These are phyloP conservation scores for Carnegiea gigantea DNA, from an alignment of 179 eudicot genomes.

Conservation along the genomic window DNA sequence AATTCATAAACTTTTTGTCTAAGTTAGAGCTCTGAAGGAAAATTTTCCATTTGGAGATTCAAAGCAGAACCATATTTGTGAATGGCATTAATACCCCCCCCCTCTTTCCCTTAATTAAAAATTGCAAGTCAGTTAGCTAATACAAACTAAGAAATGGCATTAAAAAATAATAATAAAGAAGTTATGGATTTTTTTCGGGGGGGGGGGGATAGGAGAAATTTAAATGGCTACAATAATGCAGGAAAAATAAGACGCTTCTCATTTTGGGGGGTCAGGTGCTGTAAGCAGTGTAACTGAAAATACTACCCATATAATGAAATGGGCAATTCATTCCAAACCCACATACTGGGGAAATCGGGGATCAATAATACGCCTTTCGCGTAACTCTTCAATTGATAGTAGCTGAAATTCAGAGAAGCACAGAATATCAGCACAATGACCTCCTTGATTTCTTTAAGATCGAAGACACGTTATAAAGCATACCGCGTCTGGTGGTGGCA, in stretches of 20 bases:
- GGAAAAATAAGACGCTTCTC: too few relatives aligned
- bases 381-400: constrained; percentile 80
- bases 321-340: constrained; percentile 1
- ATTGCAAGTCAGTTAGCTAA: too few relatives aligned
- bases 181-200: too few relatives aligned
- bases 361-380: constrained; percentile 79
- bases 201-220: too few relatives aligned
- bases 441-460: constrained; percentile 3
- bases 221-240: too few relatives aligned
- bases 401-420: constrained; percentile 43
- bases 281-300: background rate
- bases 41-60: background rate
- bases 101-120: too few relatives aligned
- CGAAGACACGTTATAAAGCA: constrained; percentile 1
- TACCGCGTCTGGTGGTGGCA: constrained; percentile 83
- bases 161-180: too few relatives aligned
- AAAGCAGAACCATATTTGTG: background rate
- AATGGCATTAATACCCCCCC: background rate
- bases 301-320: background rate
- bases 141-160: too few relatives aligned
- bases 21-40: background rate
- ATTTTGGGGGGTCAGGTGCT: background rate
- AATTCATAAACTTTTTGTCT: background rate
- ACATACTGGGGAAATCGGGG: constrained; percentile 85
- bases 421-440: constrained; percentile 13